phyloP scores from a whole-genome alignment of 495 filamentous ascomycete species.

The Aspergillus saccharolyticus region DNA sequence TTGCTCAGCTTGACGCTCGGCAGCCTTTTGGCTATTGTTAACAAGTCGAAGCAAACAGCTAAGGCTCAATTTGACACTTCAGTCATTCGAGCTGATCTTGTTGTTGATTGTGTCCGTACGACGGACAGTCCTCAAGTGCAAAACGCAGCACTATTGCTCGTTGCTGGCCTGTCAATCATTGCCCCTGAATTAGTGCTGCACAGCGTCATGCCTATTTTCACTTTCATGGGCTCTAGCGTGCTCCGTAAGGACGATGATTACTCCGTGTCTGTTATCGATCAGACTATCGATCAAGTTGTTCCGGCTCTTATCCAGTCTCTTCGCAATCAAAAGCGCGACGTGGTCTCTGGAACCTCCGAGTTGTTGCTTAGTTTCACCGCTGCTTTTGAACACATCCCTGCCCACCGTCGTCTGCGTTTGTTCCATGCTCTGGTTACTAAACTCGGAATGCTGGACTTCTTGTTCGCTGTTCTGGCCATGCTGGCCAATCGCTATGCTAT shows the following conservation, averaged over 20 bases:
- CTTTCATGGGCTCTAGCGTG: conserved; percentile 88
- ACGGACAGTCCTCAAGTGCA: conserved; percentile 86
- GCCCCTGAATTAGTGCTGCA: conserved; percentile 86
- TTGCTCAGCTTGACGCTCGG: conserved; percentile 74
- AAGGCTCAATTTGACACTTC: conserved; percentile 64
- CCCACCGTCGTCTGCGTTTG: conserved; percentile 70
- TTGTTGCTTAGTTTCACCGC: conserved; percentile 86
- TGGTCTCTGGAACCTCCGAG: conserved; percentile 75
- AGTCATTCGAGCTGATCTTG: conserved; percentile 74
- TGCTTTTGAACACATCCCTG: conserved; percentile 90
- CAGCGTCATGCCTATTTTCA: conserved; percentile 98
- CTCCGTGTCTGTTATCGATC: conserved; percentile 82
- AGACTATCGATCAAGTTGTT: conserved; percentile 83
- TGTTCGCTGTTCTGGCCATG: conserved; percentile 44
- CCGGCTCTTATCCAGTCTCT: conserved; percentile 85
- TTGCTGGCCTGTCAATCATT: conserved; percentile 74
- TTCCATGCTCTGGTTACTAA: conserved; percentile 76
- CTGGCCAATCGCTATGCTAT: conserved; percentile 43
- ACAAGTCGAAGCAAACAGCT: conserved; percentile 57
- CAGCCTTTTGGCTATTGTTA: conserved; percentile 72
- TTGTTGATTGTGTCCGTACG: conserved; percentile 86
- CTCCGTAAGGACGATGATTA: conserved; percentile 90
- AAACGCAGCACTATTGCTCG: conserved; percentile 83
- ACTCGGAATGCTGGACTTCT: conserved; percentile 74
- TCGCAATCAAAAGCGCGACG: conserved; percentile 67